phyloP scores from a whole-genome alignment of 768 basidiomycete genomes.

The Mycena maculata region DNA sequence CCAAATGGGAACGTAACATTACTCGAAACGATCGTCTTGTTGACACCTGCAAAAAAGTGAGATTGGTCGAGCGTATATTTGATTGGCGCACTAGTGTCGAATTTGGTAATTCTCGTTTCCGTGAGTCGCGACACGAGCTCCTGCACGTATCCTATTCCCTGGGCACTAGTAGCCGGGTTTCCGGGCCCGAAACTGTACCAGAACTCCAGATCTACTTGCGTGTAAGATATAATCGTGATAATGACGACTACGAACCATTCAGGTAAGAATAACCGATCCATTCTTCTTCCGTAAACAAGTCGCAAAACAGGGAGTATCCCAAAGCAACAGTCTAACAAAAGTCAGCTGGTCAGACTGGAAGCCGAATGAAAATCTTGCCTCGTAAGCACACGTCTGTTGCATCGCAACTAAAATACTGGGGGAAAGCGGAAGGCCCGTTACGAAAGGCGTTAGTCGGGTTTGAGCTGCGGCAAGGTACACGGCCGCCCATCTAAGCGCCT shows the following conservation, averaged over 20 bases:
- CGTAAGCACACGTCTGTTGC: slow-evolving; percentile 80
- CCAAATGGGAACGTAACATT: slow-evolving; percentile 64
- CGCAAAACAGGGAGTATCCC: slow-evolving; percentile 82
- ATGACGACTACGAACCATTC: slow-evolving; percentile 37
- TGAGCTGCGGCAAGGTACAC: slow-evolving; percentile 70
- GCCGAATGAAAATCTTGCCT: slow-evolving; percentile 53
- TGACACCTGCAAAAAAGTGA: slow-evolving; percentile 49
- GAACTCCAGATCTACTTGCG: slow-evolving; percentile 52
- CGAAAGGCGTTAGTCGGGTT: slow-evolving; percentile 59
- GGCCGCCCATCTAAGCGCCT: slow-evolving; percentile 65
- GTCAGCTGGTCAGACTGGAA: background rate
- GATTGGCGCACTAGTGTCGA: slow-evolving; percentile 57
- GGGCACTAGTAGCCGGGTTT: slow-evolving; percentile 68
- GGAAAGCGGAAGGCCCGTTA: slow-evolving; percentile 65
- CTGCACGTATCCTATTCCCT: slow-evolving; percentile 75
- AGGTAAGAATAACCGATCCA: slow-evolving; percentile 84
- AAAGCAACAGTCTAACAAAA: slow-evolving; percentile 75
- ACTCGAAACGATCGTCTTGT: slow-evolving; percentile 71
- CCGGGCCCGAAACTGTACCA: slow-evolving; percentile 80
- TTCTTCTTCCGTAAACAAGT: slow-evolving; percentile 83
- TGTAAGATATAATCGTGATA: background rate
- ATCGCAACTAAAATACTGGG: slow-evolving; percentile 66
- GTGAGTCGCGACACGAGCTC: slow-evolving; percentile 81
- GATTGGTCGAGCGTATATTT: too few relatives aligned
- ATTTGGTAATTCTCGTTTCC: slow-evolving; percentile 61